phyloP scores from a whole-genome alignment of 2,329 filamentous ascomycete species.

The Neopestalotiopsis sp. region DNA sequence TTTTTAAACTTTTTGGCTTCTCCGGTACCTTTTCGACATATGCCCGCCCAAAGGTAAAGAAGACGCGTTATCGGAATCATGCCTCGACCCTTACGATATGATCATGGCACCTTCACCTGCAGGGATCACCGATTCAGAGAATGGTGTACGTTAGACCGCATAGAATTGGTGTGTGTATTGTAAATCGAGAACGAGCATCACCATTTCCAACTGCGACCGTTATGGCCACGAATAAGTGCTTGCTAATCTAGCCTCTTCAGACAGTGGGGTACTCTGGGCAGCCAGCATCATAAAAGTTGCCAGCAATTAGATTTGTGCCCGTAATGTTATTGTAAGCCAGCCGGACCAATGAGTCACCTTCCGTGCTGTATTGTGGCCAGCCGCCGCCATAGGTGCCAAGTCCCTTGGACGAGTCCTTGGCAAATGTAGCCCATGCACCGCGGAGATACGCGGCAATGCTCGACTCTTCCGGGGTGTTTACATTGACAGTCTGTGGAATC shows the following conservation, averaged over 20 bases:
- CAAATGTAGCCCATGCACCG: slow-evolving; percentile 17
- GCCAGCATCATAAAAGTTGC: slow-evolving; percentile 7
- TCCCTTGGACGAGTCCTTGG: slow-evolving; percentile 11
- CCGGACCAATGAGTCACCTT: slow-evolving; percentile 10
- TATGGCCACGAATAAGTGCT: not conserved
- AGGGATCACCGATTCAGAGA: no score
- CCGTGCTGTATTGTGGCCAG: slow-evolving; percentile 16
- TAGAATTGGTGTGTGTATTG: not conserved
- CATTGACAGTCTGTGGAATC: not conserved
- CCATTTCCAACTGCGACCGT: not conserved
- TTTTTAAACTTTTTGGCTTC: no score
- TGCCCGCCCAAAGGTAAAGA: no score
- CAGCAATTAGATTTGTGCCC: slow-evolving; percentile 7
- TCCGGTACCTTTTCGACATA: no score
- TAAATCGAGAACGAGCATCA: not conserved
- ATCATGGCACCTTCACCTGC: no score
- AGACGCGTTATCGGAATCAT: no score
- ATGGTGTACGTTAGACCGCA: not conserved
- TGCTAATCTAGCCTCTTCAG: not conserved
- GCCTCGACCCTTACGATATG: not conserved
- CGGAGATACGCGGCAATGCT: slow-evolving; percentile 10
- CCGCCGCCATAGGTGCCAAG: slow-evolving; percentile 1
- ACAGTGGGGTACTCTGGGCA: slow-evolving; percentile 39
- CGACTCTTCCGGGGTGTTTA: slow-evolving; percentile 8
- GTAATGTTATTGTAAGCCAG: slow-evolving; percentile 13